Percentiles rank a stretch among this genome's conserved stretches.
phyloP scores from a whole-genome alignment of 768 basidiomycete species.

The Kondoa malvinella region DNA sequence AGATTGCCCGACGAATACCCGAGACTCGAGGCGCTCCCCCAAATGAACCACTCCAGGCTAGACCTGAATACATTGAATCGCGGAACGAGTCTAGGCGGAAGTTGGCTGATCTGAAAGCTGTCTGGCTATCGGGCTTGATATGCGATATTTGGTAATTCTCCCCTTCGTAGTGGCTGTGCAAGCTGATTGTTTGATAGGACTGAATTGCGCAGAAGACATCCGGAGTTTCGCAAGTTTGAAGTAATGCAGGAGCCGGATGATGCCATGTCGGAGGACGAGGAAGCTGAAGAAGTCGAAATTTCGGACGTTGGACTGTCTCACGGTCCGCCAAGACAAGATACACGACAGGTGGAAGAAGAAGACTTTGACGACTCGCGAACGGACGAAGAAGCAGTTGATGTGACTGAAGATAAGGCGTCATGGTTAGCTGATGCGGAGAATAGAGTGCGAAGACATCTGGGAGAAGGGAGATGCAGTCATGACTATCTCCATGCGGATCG shows the following conservation, averaged over 20 bases:
- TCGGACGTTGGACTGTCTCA: neutral
- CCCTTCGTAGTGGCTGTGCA: neutral
- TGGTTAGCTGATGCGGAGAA: slow-evolving; percentile 5
- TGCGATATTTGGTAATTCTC: neutral
- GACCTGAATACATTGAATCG: neutral
- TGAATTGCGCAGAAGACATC: neutral
- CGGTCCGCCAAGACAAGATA: neutral
- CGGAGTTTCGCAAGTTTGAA: neutral
- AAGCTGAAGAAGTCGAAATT: neutral
- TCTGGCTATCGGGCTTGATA: neutral
- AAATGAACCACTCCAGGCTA: neutral
- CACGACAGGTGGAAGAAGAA: neutral
- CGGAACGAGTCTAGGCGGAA: slow-evolving; percentile 1
- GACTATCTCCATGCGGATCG: slow-evolving; percentile 2
- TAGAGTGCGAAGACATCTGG: neutral
- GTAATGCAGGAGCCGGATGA: neutral
- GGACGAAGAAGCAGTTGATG: neutral
- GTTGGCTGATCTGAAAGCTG: neutral
- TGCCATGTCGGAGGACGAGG: too few species aligned
- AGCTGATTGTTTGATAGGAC: neutral
- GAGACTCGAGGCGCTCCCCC: neutral
- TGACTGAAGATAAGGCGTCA: neutral
- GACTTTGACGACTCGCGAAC: neutral
- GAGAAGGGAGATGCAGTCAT: neutral
- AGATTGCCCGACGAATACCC: neutral